Base-by-base conservation (phyloP, 306 rosid species). In the Lithocarpus polystachyus region DNA sequence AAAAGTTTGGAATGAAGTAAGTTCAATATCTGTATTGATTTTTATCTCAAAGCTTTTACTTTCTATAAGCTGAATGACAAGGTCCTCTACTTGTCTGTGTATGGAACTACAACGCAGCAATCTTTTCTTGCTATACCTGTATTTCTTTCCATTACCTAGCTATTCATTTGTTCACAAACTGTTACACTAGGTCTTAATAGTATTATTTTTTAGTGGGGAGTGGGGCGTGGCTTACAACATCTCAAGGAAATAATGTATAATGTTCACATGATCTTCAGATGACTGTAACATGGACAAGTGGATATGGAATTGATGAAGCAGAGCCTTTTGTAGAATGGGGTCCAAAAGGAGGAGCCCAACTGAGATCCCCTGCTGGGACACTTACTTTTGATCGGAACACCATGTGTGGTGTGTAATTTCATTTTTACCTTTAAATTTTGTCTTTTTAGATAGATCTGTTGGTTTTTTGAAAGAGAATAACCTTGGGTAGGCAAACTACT, bases 281-380 rank as follows among this genome's bases (percentile, higher is more conserved):
- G 88, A 89, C 97, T 23, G 95, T 95, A 73, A 95, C 99, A 74
- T 95, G 99, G 99, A 95, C 99, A 48, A 95, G 99, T 11, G 99
- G 97, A 86, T 95, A 89, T 86, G 91, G 85, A 31, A 85, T 92
- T 52, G 60, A 52, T 53, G 92, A 89, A 70, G 99, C 97, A 15
- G 89, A 85, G 48, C 93, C 99, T 80, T 92, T 95, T 84, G 96
- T 95, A 75, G 94, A 90, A 84, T 95, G 97, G 97, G 93, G 92
- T 65, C 81, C 52, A 13, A 84, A 87, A 81, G 94, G 93, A 80
- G 91, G 85, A 79, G 82, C 80, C 57, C 80, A 1, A 59, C 75
- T 77, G 84, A 82, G 71, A 78, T 88, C 96, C 75, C 92, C 92
- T 3, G 95, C 97, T 2, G 97, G 93, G 77, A 92, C 97, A 14